Conservation (phyloP, 768 basidiomycete species). For the Kwoniella bestiolae region DNA sequence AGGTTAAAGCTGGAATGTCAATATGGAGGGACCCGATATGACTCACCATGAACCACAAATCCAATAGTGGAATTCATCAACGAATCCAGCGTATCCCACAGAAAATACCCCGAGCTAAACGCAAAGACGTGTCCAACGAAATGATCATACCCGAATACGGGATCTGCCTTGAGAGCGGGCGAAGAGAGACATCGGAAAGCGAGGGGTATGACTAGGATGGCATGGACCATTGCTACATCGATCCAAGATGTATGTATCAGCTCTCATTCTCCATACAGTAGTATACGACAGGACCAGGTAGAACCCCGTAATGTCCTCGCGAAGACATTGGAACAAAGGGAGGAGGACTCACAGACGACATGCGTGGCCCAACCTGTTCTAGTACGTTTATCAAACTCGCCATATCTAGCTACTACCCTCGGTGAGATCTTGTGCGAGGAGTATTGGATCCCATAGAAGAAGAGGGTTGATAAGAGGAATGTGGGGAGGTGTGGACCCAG, state of each 20-base stretch:
- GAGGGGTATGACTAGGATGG: constrained; percentile 69
- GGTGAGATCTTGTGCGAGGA: constrained; percentile 28
- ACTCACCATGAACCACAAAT: constrained; percentile 75
- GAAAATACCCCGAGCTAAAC: constrained; percentile 71
- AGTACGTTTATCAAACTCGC: constrained; percentile 29
- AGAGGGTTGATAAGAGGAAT: constrained; percentile 22
- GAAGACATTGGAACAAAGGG: not conserved
- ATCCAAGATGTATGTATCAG: too few species aligned
- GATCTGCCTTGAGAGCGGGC: constrained; percentile 64
- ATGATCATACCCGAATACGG: constrained; percentile 76
- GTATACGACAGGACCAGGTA: too few species aligned
- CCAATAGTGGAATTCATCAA: constrained; percentile 72
- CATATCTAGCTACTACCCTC: constrained; percentile 5
- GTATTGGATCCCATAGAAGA: constrained; percentile 26
- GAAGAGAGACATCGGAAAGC: constrained; percentile 65
- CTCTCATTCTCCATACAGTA: too few species aligned
- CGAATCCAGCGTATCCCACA: constrained; percentile 79
- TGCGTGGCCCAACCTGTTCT: constrained; percentile 29
- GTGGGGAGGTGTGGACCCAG: constrained; percentile 41
- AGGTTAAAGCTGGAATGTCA: not conserved
- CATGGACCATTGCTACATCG: constrained; percentile 68
- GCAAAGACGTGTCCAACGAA: constrained; percentile 66
- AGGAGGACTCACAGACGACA: constrained; percentile 33
- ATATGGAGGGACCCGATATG: too few species aligned
- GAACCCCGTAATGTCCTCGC: too few species aligned